Base-by-base conservation (phyloP, 768 basidiomycete genomes). In the Leucosporidium yakuticum region DNA sequence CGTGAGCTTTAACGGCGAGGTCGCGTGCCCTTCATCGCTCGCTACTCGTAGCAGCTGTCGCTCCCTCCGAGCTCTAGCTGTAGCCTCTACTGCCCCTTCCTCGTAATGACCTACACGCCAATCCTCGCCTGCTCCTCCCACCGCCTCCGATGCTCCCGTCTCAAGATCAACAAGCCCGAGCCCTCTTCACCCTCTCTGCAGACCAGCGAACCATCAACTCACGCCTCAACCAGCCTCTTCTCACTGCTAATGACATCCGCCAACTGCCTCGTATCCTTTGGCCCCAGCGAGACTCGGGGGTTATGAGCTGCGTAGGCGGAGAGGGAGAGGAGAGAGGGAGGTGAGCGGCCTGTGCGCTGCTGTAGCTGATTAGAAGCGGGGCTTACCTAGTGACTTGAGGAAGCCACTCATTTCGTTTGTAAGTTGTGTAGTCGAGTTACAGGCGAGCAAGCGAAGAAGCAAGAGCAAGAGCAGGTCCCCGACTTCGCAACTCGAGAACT, bases 241-340 rank as follows among this genome's bases (percentile, higher is more conserved):
- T 74, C 73, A 0, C 48, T 39, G 4, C 58, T 44, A 63, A 74
- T 72, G 53, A 68, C 31, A 9, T 72, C 70, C 25, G 64, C 70
- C 17, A 74, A 31, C 8, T n/a, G 60, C 55, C 66, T 69, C 53
- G 63, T 49, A 39, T 72, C 73, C 23, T 59, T 44, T 0, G 63
- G 63, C 17, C 65, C 70, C 31, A 71, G 60, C 9, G 61, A 60
- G 25, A 73, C 60, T 20, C 64, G 65, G 15, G 59, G 54, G 62
- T 65, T 73, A 58, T 73, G 71, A 7, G 71, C 71, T 73, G 65
- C 51, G 32, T 27, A n/a, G 25, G 9, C 54, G 36, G 65, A 49
- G 27, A 55, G 4, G n/a, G 36, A 5, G 49, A 44, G 62, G 34
- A 36, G 34, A 36, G 34, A 36, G 6, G 12, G 17, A 15, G 39